Evolutionary conservation across 1,284 basidiomycete genomes (phyloP), one percentile per base, ranked within the genome.

Genomic region (Volvariella surrecta): DNA sequence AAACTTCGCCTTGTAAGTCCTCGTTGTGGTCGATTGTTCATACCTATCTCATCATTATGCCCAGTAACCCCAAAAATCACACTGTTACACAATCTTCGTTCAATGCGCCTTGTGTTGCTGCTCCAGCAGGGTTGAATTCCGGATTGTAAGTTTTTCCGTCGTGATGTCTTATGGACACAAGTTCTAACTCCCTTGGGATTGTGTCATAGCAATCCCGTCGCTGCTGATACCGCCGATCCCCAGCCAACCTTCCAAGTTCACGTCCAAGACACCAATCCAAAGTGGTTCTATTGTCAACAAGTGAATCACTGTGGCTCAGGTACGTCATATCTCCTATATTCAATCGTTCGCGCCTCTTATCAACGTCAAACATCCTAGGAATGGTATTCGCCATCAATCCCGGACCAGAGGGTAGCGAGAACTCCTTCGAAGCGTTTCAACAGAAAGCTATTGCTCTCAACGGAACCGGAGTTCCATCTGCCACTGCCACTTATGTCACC

Each of bases 31-130:
- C 17, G 4, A n/a, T 20, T 7, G 13, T 18, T 4, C 38, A 7
- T 17, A 6, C 21, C 7, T 7, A n/a, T 18, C 4, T 39, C n/a
- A 35, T 15, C 4, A 35, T 22, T 39, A 6, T 19, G 4, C 20
- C 15, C 20, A 39, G 38, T 56, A 56, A 55, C 32, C 52, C 58
- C 22, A 64, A 67, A 56, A 68, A 79, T 61, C 79, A 82, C 61
- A 79, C 76, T 28, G 73, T 73, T 31, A 79, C 78, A 8, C 76
- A 79, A 54, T 77, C 76, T 4, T 70, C 66, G 44, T 83, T 83
- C 60, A 61, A 56, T 40, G 57, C 60, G 39, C 79, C 78, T 10
- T 82, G 79, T 59, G 59, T 61, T 4, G 61, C 63, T 9, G 64
- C 61, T 30, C 58, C 55, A 4, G 48, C 46, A 46, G 74, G 73